Conservation (phyloP, 352 stramenopile species). For the Globisporangium viniferum region DNA sequence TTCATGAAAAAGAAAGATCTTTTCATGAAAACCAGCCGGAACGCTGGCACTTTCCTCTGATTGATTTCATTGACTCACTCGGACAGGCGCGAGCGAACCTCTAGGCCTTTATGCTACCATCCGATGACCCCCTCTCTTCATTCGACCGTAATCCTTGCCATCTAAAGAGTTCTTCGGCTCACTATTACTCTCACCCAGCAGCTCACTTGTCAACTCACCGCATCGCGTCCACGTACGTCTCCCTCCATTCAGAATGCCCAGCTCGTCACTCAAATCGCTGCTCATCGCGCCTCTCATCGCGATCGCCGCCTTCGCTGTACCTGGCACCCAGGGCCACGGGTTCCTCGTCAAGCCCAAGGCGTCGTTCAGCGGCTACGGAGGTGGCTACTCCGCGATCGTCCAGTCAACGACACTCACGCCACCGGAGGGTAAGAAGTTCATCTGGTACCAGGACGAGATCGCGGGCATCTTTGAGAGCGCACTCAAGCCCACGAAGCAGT, state of each 20-base stretch:
- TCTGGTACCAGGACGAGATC: conserved; percentile 7
- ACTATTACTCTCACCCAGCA: too few relatives aligned
- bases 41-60: too few relatives aligned
- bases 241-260: not conserved
- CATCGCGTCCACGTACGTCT: too few relatives aligned
- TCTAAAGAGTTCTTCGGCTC: too few relatives aligned
- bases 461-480: conserved; percentile 3
- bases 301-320: not conserved
- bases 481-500: conserved; percentile 6
- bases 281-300: not conserved
- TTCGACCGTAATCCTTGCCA: too few relatives aligned
- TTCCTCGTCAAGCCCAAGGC: conserved; percentile 1
- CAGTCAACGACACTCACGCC: not conserved
- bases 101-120: too few relatives aligned
- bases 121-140: too few relatives aligned
- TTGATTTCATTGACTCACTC: too few relatives aligned
- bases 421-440: not conserved
- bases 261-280: not conserved
- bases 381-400: not conserved
- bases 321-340: not conserved
- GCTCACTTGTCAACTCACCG: too few relatives aligned
- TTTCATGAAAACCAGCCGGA: too few relatives aligned
- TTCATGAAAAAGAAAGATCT: too few relatives aligned
- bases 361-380: not conserved
- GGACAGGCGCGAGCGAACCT: too few relatives aligned